Evolutionary conservation across 1,139 yeast genomes (phyloP).

Genomic region (Yamadazyma spencermartinsiae): DNA sequence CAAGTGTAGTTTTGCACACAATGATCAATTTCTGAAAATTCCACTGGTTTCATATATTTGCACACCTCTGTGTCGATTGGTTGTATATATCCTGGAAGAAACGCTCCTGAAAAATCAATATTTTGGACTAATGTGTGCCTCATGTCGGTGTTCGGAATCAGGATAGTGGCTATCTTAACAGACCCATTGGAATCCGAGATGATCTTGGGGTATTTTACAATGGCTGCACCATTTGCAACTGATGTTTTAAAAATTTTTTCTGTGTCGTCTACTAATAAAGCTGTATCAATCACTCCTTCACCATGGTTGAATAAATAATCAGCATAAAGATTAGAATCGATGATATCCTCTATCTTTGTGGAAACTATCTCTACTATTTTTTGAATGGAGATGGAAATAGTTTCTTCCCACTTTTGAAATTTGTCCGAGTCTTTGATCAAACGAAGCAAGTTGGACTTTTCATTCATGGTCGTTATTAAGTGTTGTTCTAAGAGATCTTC

Average conservation of each 20-base stretch:
- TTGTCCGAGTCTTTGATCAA: background rate
- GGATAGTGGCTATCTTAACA: conserved; percentile 54
- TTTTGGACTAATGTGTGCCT: conserved; percentile 66
- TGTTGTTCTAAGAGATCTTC: conserved; percentile 1
- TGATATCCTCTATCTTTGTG: conserved; percentile 19
- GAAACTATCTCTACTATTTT: conserved; percentile 18
- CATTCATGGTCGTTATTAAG: background rate
- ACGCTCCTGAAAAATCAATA: conserved; percentile 46
- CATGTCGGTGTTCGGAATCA: conserved; percentile 60
- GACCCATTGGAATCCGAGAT: conserved; percentile 49
- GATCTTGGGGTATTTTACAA: conserved; percentile 42
- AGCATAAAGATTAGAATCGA: conserved; percentile 29
- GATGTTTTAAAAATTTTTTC: conserved; percentile 48
- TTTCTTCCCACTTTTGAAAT: conserved; percentile 9
- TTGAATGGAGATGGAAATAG: conserved; percentile 14
- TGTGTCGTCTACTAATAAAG: conserved; percentile 58
- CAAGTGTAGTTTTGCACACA: conserved; percentile 79
- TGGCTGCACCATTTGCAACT: conserved; percentile 52
- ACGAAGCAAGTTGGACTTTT: background rate
- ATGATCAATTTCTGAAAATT: conserved; percentile 59
- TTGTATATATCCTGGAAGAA: conserved; percentile 54
- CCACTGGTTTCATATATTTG: conserved; percentile 6
- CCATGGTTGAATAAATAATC: conserved; percentile 62
- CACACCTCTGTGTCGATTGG: background rate
- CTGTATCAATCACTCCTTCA: conserved; percentile 74